Base-by-base conservation (phyloP, 2,329 filamentous ascomycete species). In the Pyricularia pennisetigena region DNA sequence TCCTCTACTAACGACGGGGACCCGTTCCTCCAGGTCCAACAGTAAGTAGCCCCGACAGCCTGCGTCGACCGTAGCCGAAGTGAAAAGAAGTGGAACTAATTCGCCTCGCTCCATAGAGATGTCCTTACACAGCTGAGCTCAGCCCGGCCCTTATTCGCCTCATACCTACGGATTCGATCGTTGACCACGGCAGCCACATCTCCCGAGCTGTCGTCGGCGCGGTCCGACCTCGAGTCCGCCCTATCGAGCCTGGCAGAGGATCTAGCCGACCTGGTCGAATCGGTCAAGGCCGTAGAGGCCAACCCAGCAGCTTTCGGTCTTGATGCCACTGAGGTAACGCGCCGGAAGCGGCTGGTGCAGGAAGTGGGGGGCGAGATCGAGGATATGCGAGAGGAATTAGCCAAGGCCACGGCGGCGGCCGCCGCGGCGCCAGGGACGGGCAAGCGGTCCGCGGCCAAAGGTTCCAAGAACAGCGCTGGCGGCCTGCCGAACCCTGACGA, bases 111-210 rank as follows among this genome's bases (percentile, higher is more conserved):
- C 68, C 71, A 68, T 76, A 97, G 93, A 80, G 95, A 99, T 80
- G 92, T 98, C 72, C 89, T 97, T 72, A 82, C 88, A 71, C 91
- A 96, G 70, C 88, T 99, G 71, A 86, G 90, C 72, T 88, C 87
- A 16, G 91, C 92, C 67, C 90, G 94, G 10, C 90, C 94, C 67
- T 88, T 97, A 69, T 97, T 97, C 83, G 89, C 91, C 71, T 97
- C 94, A 20, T 99, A 97, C 82, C 86, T 97, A 62, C 94, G 95
- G 76, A 99, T 99, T 80, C 92, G 93, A 75, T 95, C 93, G 64
- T 89, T 97, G 29, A 86, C 89, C 69, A 89, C 89, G 59, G 85
- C 87, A 9, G 81, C 89, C 16, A 83, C 84, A 62, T 94, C 92
- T 23, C 93, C 93, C 14, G 95, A 99, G 77, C 92, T 99, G 69